Evolutionary conservation across 2,329 filamentous ascomycete genomes (phyloP).

Genomic region (Rhexocercosporidium sp.): DNA sequence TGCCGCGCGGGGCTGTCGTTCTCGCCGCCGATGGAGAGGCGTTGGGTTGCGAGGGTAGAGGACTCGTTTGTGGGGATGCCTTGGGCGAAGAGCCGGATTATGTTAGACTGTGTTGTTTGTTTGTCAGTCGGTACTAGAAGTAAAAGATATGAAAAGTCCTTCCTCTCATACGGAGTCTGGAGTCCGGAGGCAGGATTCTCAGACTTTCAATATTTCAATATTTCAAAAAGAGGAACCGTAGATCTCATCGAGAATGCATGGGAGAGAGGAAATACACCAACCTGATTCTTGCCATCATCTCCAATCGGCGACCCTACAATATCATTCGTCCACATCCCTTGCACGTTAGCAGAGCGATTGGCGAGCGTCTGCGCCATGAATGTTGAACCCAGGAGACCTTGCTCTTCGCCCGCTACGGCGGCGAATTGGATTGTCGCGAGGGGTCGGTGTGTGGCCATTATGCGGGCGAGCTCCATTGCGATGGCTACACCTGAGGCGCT

Average conservation of each 20-base stretch:
- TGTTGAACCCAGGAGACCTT: constrained; percentile 56
- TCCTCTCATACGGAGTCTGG: too few species aligned
- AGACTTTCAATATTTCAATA: too few species aligned
- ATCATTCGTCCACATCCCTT: constrained; percentile 55
- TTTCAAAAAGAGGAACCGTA: too few species aligned
- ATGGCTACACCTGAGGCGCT: constrained; percentile 58
- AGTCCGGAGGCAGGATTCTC: too few species aligned
- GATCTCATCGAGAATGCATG: too few species aligned
- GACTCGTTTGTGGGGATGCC: constrained; percentile 52
- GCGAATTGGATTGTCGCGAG: constrained; percentile 60
- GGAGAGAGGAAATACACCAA: too few species aligned
- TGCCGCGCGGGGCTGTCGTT: constrained; percentile 61
- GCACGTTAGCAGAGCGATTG: constrained; percentile 57
- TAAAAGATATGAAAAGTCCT: too few species aligned
- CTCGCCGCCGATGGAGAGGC: constrained; percentile 55
- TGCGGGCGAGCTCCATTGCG: constrained; percentile 59
- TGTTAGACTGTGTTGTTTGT: too few species aligned
- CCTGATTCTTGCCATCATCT: constrained; percentile 52
- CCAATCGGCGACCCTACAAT: constrained; percentile 58
- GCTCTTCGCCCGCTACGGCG: constrained; percentile 63
- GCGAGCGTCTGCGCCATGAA: constrained; percentile 58
- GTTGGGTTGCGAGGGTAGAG: constrained; percentile 43
- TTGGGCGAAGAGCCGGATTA: constrained; percentile 56
- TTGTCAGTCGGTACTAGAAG: too few species aligned
- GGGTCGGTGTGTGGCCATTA: constrained; percentile 53